phyloP scores from a whole-genome alignment of 2,329 filamentous ascomycete species.

The Epichloe sibirici region DNA sequence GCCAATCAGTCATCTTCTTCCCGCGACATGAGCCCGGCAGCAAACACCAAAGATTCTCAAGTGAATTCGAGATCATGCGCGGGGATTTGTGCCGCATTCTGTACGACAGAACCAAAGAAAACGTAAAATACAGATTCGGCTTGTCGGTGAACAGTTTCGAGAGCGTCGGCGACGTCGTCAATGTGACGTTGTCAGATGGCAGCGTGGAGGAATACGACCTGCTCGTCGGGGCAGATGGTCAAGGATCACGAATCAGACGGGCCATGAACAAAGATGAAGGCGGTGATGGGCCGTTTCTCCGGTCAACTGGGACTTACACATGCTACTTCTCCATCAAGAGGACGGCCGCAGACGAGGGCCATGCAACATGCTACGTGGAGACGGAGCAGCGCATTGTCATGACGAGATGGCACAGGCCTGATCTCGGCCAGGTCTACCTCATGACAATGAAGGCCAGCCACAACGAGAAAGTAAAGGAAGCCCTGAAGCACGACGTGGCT shows the following conservation, averaged over 20 bases:
- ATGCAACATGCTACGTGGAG: constrained; percentile 18
- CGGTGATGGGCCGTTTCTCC: constrained; percentile 2
- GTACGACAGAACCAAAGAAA: constrained; percentile 19
- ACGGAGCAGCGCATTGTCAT: constrained; percentile 25
- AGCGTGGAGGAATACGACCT: constrained; percentile 7
- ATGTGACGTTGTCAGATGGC: constrained; percentile 9
- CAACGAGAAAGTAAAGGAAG: constrained; percentile 11
- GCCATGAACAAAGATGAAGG: constrained; percentile 5
- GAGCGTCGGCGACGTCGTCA: constrained; percentile 5
- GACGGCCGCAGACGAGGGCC: background rate
- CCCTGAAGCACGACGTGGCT: constrained; percentile 10
- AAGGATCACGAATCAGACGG: constrained; percentile 8
- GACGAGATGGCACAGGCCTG: constrained; percentile 12
- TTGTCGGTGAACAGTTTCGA: background rate
- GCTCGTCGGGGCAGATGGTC: constrained; percentile 10
- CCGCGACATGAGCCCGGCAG: constrained; percentile 8
- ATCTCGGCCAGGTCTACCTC: constrained; percentile 13
- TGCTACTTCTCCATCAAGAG: constrained; percentile 27
- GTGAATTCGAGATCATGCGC: constrained; percentile 43
- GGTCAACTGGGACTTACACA: constrained; percentile 13
- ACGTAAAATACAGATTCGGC: constrained; percentile 17
- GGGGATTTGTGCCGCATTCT: constrained; percentile 36
- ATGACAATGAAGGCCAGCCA: constrained; percentile 14
- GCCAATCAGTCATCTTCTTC: constrained; percentile 25
- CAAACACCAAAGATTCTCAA: constrained; percentile 23